Percentiles rank a stretch among this genome's conserved stretches.
Conservation (phyloP, 768 basidiomycete genomes). For the Polyporus arcularius region DNA sequence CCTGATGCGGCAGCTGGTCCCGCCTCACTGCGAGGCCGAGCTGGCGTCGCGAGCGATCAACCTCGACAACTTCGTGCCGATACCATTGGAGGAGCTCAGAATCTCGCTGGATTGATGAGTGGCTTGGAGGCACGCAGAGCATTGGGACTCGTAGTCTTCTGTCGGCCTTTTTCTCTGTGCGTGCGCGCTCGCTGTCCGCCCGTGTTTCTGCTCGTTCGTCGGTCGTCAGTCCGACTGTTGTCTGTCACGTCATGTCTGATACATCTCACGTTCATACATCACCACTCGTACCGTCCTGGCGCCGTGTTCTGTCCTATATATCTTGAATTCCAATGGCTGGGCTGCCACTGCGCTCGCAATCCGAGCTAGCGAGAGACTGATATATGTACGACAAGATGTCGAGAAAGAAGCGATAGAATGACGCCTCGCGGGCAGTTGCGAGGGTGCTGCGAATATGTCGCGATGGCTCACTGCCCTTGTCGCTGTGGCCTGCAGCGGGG, state of each 20-base stretch:
- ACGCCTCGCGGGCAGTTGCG: neutral
- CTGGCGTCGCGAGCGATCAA: constrained; percentile 84
- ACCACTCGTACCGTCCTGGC: constrained; percentile 7
- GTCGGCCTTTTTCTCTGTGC: neutral
- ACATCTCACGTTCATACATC: constrained; percentile 1
- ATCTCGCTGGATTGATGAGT: constrained; percentile 83
- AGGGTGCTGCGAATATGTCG: neutral
- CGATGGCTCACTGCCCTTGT: neutral
- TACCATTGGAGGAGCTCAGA: constrained; percentile 94
- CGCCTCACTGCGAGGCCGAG: constrained; percentile 86
- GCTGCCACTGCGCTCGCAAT: constrained; percentile 17
- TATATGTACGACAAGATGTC: neutral
- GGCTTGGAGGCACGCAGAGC: constrained; percentile 15
- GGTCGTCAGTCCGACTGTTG: neutral
- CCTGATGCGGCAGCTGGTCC: constrained; percentile 88
- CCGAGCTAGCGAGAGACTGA: neutral
- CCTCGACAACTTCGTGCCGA: constrained; percentile 91
- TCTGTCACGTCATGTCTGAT: constrained; percentile 3
- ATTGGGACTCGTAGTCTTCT: constrained; percentile 18
- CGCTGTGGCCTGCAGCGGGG: no score
- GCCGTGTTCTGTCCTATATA: constrained; percentile 35
- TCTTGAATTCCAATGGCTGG: constrained; percentile 44
- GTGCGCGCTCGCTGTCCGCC: constrained; percentile 9
- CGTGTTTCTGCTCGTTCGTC: neutral
- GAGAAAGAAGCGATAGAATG: neutral